Percentiles rank a stretch among this genome's conserved stretches.
Conservation (phyloP, 345 rosid species). For the Ailanthus altissimus region DNA sequence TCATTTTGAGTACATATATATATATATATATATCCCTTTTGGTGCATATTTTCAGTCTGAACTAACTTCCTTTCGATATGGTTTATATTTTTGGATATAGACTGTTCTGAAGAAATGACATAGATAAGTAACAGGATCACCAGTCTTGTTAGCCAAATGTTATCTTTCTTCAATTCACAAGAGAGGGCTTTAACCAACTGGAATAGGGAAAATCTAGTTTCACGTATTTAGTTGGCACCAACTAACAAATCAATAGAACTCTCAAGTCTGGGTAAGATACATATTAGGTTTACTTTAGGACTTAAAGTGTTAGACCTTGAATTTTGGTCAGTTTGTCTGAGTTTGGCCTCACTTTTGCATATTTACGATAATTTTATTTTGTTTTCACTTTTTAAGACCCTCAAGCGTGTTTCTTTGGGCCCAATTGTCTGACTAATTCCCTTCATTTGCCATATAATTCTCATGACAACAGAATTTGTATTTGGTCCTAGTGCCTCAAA, state of each 20-base stretch:
- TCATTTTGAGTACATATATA: not conserved
- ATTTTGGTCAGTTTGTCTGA: not conserved
- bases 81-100: not conserved
- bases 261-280: not conserved
- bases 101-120: not conserved
- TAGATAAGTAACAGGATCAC: not conserved
- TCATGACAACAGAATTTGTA: not conserved
- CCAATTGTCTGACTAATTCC: not conserved
- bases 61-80: not conserved
- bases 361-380: not conserved
- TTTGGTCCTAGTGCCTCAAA: not conserved
- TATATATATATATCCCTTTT: not conserved
- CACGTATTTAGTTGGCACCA: not conserved
- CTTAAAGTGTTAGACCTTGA: not conserved
- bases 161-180: not conserved
- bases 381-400: not conserved
- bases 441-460: not conserved
- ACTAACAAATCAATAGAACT: not conserved
- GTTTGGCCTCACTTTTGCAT: not conserved
- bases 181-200: not conserved
- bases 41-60: not conserved
- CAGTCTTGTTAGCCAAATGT: not conserved
- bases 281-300: not conserved
- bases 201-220: not conserved
- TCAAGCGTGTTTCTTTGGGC: not conserved